These are phyloP conservation scores for Aureobasidium sp. DNA, from an alignment of 2,329 filamentous ascomycete genomes.

Conservation along the genomic window DNA sequence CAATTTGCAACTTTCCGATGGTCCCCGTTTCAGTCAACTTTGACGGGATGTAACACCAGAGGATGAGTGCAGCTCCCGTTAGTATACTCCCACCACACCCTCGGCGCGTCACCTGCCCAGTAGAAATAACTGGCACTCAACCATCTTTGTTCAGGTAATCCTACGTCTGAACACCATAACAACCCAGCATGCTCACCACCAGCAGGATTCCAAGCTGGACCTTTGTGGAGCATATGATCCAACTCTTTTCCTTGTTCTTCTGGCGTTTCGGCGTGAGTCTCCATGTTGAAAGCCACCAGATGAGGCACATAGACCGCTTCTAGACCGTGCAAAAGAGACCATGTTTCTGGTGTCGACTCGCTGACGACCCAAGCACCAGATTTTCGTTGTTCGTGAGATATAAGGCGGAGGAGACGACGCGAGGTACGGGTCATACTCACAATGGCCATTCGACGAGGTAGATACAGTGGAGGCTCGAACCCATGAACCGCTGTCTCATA, in stretches of 20 bases:
- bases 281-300: not conserved
- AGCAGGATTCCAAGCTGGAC: not conserved
- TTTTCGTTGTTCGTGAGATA: not conserved
- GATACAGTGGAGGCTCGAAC: too few relatives aligned
- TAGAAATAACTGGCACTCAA: slow-evolving; percentile 10
- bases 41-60: slow-evolving; percentile 2
- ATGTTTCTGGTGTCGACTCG: slow-evolving; percentile 1
- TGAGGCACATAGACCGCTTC: slow-evolving; percentile 3
- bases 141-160: not conserved
- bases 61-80: not conserved
- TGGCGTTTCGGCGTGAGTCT: not conserved
- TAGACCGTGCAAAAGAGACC: not conserved
- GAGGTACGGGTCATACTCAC: too few relatives aligned
- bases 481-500: not conserved
- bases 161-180: not conserved
- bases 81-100: slow-evolving; percentile 3
- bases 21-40: not conserved
- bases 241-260: not conserved
- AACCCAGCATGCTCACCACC: not conserved
- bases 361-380: not conserved
- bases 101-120: not conserved
- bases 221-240: not conserved
- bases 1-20: too few relatives aligned
- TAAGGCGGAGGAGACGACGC: not conserved
- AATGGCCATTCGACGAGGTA: too few relatives aligned